Evolutionary conservation across 352 stramenopile genomes (phyloP), one percentile per base, ranked within the genome.

Genomic region (Sclerospora graminicola): DNA sequence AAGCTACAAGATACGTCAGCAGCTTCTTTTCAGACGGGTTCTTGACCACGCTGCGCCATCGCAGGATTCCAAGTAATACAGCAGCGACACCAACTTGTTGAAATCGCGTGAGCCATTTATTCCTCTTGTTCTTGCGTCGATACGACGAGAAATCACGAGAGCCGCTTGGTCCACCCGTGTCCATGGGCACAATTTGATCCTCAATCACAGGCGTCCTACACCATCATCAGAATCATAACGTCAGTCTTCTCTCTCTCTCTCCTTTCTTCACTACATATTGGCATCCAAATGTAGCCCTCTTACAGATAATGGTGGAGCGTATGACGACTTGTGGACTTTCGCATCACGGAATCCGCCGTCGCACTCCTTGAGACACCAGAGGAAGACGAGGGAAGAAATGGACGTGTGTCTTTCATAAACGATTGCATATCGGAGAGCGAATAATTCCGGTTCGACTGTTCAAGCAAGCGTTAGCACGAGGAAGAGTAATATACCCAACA

Each of bases 371-470:
- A 59, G 27, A 74, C 69, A 4, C 57, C 57, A 23, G 70, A 63
- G 19, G 66, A 51, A 0, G 67, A 80, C 3, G 71, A 80, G 8
- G 69, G 60, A 31, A 87, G 56, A 24, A 84, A 65, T 1, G 71
- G 62, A 1, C 69, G 58, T 9, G 61, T 67, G 38, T 77, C 60
- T 7, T 63, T 62, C 47, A 87, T 60, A 27, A 90, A 84, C 24
- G 70, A 73, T 52, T 90, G 79, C 76, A 91, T 87, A 44, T 91
- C 79, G 7, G 74, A 87, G 13, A 89, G 49, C 3, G 79, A 91
- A 41, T 89, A 87, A 40, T 88, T 84, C 13, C 76, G 70, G 32
- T 87, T 87, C 7, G 68, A 87, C 79, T 91, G 38, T 4, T 21
- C 28, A 53, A 46, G 13, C 11, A 45, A 18, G 9, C 5, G 20